Conservation (phyloP, 805 yeast genomes). For the Saccharomycopsis selenospora region DNA sequence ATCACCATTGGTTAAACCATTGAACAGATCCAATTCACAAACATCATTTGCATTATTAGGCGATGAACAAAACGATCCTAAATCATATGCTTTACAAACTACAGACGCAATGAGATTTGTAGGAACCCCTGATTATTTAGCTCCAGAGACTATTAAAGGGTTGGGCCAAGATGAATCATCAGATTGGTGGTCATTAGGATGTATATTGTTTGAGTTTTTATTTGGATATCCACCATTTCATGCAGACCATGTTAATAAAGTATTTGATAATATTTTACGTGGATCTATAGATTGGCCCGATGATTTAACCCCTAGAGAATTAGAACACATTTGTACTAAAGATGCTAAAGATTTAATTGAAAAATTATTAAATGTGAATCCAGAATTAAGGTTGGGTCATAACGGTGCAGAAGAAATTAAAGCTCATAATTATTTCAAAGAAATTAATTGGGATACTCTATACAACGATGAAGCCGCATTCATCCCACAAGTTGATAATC, state of each 20-base stretch:
- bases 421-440: constrained; percentile 67
- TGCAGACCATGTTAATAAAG: constrained; percentile 68
- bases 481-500: constrained; percentile 70
- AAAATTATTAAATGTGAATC: constrained; percentile 55
- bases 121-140: constrained; percentile 96
- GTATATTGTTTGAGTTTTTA: constrained; percentile 84
- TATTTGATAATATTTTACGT: constrained; percentile 71
- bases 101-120: constrained; percentile 62
- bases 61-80: constrained; percentile 33
- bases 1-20: constrained; percentile 45
- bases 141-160: constrained; percentile 93
- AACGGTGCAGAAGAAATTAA: constrained; percentile 75
- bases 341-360: constrained; percentile 70
- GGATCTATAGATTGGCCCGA: constrained; percentile 83
- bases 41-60: constrained; percentile 49
- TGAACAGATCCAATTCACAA: constrained; percentile 45
- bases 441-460: constrained; percentile 65
- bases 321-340: constrained; percentile 32
- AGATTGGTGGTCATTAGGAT: constrained; percentile 99
- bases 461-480: constrained; percentile 75
- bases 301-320: constrained; percentile 45
- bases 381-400: constrained; percentile 60
- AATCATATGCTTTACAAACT: constrained; percentile 62
- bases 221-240: constrained; percentile 96
- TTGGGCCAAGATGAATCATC: constrained; percentile 72